Evolutionary conservation across 2,329 filamentous ascomycete genomes (phyloP), one percentile per base, ranked within the genome.

Genomic region (Eurotiales sp.): DNA sequence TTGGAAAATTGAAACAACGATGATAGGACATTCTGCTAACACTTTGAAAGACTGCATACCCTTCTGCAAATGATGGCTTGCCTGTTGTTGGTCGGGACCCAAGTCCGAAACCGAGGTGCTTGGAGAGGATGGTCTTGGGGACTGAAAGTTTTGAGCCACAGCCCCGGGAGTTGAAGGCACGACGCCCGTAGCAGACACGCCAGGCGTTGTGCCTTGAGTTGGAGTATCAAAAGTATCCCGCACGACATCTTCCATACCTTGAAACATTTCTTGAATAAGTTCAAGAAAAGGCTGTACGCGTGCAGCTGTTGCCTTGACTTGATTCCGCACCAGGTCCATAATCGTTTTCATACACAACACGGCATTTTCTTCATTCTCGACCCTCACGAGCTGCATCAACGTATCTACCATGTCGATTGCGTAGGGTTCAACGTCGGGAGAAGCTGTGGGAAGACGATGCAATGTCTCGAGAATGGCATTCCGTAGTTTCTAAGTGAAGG

Each of bases 41-140:
- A 99, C 92, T 70, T 97, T 99, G 80, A 99, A 99, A 1, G 93
- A 99, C 67, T 96, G 90, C 89, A 96, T 96, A 25, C 93, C 93
- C 70, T 90, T 95, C 50, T 91, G 76, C 29, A 99, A 72, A 44
- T 89, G 87, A 53, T 91, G 84, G 50, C 83, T 84, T 61, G 90
- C 86, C 64, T 92, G 89, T 64, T 92, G 89, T 61, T 90, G 86
- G 61, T 96, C 91, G 12, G 84, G 81, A 5, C 85, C 89, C 46
- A 96, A 80, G 56, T 97, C 93, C 15, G 86, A 80, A 3, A 88
- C 72, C 1, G 90, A 87, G 2, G 88, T 86, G 8, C 91, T 87
- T 3, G 95, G 93, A 3, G 95, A 99, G 48, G 87, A 90, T 4
- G 93, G 92, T 48, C 90, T 82, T 10, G 91, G 90, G 1, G 90